phyloP scores from a whole-genome alignment of 2,329 filamentous ascomycete genomes.

The Cladosporium austrohemisphaericum region DNA sequence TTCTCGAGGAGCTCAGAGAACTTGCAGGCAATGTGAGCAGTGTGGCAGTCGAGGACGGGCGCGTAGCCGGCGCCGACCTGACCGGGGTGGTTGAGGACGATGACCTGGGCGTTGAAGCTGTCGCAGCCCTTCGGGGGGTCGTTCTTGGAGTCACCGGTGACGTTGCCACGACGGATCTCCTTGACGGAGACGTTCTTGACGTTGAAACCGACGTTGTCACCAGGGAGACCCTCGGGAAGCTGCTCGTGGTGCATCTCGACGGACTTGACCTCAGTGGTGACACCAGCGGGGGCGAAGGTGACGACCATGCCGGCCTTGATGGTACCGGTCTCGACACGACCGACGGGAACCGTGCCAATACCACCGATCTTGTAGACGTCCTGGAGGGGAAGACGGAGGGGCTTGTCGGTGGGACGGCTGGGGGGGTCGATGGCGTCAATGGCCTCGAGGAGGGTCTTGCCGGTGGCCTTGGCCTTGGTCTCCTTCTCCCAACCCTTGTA shows the following conservation, averaged over 20 bases:
- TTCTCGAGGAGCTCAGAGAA: slow-evolving; percentile 99
- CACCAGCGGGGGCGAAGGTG: slow-evolving; percentile 96
- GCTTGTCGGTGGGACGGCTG: slow-evolving; percentile 94
- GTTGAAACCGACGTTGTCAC: slow-evolving; percentile 99
- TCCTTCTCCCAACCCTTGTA: slow-evolving; percentile 99
- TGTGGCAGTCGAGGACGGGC: slow-evolving; percentile 99
- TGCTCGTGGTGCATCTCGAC: slow-evolving; percentile 99
- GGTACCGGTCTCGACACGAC: slow-evolving; percentile 99
- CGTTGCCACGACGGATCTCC: slow-evolving; percentile 99
- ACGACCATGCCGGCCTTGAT: slow-evolving; percentile 87
- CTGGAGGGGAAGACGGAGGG: slow-evolving; percentile 99
- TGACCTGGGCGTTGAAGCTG: slow-evolving; percentile 99
- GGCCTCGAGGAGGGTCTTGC: slow-evolving; percentile 98
- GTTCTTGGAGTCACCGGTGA: slow-evolving; percentile 99
- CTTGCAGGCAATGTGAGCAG: slow-evolving; percentile 99
- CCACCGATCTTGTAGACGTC: slow-evolving; percentile 99
- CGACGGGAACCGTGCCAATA: slow-evolving; percentile 99
- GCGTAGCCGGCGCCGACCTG: slow-evolving; percentile 99
- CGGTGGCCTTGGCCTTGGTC: slow-evolving; percentile 80
- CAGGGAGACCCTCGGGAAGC: slow-evolving; percentile 88
- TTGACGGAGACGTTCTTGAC: slow-evolving; percentile 99
- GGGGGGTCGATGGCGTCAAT: slow-evolving; percentile 95
- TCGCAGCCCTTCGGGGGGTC: slow-evolving; percentile 86
- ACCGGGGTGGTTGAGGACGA: slow-evolving; percentile 99
- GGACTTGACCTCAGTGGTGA: slow-evolving; percentile 99